Conservation (phyloP, 2,329 filamentous ascomycete species). For the Pseudogymnoascus sp. region DNA sequence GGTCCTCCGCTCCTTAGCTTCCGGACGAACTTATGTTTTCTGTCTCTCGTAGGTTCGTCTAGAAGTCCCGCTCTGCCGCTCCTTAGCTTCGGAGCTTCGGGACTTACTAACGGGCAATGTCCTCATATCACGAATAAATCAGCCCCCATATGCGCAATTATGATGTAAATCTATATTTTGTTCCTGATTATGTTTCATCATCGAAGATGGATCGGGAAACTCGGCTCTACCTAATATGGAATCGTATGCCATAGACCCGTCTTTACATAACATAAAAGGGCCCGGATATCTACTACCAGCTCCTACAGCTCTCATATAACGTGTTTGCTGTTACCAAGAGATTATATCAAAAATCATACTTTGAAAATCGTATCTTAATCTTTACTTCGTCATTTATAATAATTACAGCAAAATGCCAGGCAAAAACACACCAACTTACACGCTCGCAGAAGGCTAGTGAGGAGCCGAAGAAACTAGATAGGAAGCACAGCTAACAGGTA, state of each 20-base stretch:
- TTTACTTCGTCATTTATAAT: too few relatives aligned
- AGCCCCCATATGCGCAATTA: neutral
- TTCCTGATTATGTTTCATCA: neutral
- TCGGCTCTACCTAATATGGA: neutral
- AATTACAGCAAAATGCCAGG: neutral
- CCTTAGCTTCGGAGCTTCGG: neutral
- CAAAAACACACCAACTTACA: conserved; percentile 20
- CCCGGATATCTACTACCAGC: neutral
- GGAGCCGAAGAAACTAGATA: conserved; percentile 9
- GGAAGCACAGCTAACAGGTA: neutral
- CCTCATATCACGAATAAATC: neutral
- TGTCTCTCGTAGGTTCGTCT: neutral
- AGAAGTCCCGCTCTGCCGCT: neutral
- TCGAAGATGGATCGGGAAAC: neutral
- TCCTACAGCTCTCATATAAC: neutral
- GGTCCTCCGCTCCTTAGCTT: too few relatives aligned
- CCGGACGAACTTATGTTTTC: too few relatives aligned
- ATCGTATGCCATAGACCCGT: neutral
- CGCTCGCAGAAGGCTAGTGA: conserved; percentile 24
- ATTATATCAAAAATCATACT: neutral
- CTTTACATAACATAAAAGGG: neutral
- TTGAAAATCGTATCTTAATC: neutral
- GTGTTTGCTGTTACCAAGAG: neutral
- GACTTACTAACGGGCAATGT: neutral
- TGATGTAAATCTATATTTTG: neutral